Base-by-base conservation (phyloP, 495 filamentous ascomycete genomes). In the Lasiosphaeriaceae sp. region DNA sequence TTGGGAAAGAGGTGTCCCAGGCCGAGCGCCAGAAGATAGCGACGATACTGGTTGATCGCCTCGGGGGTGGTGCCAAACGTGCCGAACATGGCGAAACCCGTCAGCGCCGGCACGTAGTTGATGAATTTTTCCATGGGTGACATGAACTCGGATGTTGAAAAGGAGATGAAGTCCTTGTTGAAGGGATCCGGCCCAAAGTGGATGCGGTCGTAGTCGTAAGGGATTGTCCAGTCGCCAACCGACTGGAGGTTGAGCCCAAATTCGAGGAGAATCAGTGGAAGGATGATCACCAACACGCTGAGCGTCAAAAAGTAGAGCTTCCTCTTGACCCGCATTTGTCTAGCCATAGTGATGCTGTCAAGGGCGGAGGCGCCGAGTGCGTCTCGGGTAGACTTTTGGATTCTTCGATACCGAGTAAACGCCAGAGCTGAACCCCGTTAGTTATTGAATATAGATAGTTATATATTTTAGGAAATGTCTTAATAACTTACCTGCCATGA, bases 51-150 rank as follows among this genome's bases (percentile, higher is more conserved):
- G 45, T 79, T 78, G n/a, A 80, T 70, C 3, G 89, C 89, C 55
- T 96, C 93, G 20, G 74, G 75, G 16, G 89, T 91, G 16, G 87
- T 81, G 26, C 94, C 94, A 64, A 96, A 96, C 76, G 92, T 87
- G 37, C 83, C 54, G 60, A 95, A 90, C 14, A 90, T 76, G 47
- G 85, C 58, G 46, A 86, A 76, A 0, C 81, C 81, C 1, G 82
- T 73, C 1, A 74, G 73, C 50, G 90, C 77, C 9, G 84, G 71
- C 35, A 88, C 80, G 85, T 87, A 97, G 46, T 82, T 80, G 64
- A 89, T 83, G 59, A 90, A 81, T 56, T 81, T 69, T 16, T 86
- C 73, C 0, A 53, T 12, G 12, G 69, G 67, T 17, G 59, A 47
- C 24, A 72, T 45, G 24, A 82, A 75, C 54, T 75, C 62, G 11